Evolutionary conservation across 1,139 yeast species (phyloP).

Genomic region (Blastobotrys raffinosifermentans): DNA sequence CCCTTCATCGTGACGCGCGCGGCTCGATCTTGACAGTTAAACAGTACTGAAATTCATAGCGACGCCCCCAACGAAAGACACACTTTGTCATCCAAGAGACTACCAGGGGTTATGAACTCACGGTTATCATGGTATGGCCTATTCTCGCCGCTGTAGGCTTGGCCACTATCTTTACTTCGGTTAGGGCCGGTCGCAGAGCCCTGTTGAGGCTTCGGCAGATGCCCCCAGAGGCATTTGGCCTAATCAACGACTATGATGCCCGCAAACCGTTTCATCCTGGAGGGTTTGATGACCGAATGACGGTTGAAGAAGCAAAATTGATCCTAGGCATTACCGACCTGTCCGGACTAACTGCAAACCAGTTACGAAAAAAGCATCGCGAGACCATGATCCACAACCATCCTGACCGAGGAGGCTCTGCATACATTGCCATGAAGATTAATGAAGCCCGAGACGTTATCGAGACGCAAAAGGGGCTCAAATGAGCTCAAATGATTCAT

Average conservation of each 20-base stretch:
- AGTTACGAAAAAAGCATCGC: constrained; percentile 53
- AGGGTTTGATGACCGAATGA: constrained; percentile 34
- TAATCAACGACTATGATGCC: constrained; percentile 14
- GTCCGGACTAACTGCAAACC: constrained; percentile 22
- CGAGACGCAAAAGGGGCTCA: not conserved
- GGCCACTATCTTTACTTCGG: constrained; percentile 23
- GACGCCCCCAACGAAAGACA: no score
- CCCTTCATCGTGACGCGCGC: no score
- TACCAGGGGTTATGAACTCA: not conserved
- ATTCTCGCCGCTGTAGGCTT: constrained; percentile 21
- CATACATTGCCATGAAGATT: constrained; percentile 63
- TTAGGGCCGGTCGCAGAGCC: constrained; percentile 34
- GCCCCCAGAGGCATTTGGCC: constrained; percentile 32
- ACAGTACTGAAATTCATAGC: no score
- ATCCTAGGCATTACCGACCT: constrained; percentile 28
- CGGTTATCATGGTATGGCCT: constrained; percentile 16
- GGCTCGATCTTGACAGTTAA: no score
- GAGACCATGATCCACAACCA: constrained; percentile 62
- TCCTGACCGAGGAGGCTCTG: constrained; percentile 75
- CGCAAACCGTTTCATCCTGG: constrained; percentile 25
- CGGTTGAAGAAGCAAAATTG: constrained; percentile 32
- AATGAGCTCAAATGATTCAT: no score
- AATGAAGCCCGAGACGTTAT: constrained; percentile 64
- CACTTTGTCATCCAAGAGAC: no score
- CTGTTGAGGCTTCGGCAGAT: constrained; percentile 25